Conservation (phyloP, 768 basidiomycete genomes). For the Nidularia pulvinata region DNA sequence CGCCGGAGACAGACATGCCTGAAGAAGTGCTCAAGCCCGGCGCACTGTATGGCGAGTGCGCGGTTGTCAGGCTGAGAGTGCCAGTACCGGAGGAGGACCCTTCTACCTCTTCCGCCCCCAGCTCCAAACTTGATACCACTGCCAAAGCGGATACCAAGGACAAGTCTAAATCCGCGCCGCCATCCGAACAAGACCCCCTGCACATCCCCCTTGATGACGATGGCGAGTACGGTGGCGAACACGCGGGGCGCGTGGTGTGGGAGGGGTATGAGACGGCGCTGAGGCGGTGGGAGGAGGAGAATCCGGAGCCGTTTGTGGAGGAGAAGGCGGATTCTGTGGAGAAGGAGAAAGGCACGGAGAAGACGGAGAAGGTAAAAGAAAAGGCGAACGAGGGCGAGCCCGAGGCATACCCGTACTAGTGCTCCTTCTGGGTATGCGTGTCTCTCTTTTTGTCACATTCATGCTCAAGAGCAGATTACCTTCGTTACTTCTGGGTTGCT, state of each 20-base stretch:
- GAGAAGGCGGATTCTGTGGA: not conserved
- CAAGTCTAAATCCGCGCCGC: too few relatives aligned
- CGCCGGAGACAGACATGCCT: slow-evolving; percentile 18
- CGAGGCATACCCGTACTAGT: not conserved
- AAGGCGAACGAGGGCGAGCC: not conserved
- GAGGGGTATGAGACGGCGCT: slow-evolving; percentile 70
- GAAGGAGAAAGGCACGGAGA: not conserved
- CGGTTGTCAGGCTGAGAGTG: slow-evolving; percentile 51
- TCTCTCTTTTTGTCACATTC: too few relatives aligned
- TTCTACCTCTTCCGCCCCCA: not conserved
- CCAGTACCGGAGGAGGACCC: slow-evolving; percentile 12
- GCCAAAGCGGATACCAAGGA: slow-evolving; percentile 15
- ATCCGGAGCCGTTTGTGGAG: slow-evolving; percentile 19
- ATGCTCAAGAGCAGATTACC: too few relatives aligned
- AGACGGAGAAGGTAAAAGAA: not conserved
- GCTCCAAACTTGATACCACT: slow-evolving; percentile 10
- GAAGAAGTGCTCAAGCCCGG: slow-evolving; percentile 79
- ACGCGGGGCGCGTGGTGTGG: slow-evolving; percentile 70
- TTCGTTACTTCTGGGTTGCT: too few relatives aligned
- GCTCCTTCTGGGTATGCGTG: too few relatives aligned
- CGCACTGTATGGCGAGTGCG: slow-evolving; percentile 76
- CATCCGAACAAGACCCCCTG: too few relatives aligned
- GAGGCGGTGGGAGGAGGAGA: slow-evolving; percentile 62
- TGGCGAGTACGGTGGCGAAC: slow-evolving; percentile 71
- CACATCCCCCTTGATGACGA: slow-evolving; percentile 57